phyloP scores from a whole-genome alignment of 2,329 filamentous ascomycete species.

The Aplosporella prunicola region DNA sequence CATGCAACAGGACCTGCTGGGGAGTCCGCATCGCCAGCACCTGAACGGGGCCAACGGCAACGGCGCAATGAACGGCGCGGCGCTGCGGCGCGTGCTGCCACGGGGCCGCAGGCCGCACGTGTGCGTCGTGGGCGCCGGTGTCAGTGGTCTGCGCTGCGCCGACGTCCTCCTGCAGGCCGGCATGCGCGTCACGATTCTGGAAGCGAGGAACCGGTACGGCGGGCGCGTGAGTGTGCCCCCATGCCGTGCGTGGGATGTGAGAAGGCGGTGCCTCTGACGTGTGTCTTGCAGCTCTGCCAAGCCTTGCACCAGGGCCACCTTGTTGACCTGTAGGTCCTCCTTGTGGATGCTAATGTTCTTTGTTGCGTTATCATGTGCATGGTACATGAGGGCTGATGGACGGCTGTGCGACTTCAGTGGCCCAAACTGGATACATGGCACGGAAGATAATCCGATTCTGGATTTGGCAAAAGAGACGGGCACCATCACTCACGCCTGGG shows the following conservation, averaged over 20 bases:
- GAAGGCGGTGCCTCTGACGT: constrained; percentile 8
- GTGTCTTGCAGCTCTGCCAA: constrained; percentile 38
- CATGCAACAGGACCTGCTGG: constrained; percentile 25
- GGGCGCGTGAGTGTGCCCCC: constrained; percentile 45
- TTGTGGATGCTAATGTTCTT: not conserved
- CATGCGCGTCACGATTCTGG: constrained; percentile 58
- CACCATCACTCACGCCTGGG: constrained; percentile 45
- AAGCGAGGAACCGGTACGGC: constrained; percentile 57
- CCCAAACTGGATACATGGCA: constrained; percentile 76
- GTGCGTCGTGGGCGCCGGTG: constrained; percentile 60
- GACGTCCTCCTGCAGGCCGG: constrained; percentile 56
- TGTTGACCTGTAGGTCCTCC: constrained; percentile 46
- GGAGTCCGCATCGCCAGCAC: constrained; percentile 20
- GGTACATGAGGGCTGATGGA: constrained; percentile 3
- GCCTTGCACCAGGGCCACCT: constrained; percentile 36
- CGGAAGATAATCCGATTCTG: constrained; percentile 58
- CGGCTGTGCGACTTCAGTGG: constrained; percentile 36
- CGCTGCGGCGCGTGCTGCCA: constrained; percentile 17
- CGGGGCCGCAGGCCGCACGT: constrained; percentile 44
- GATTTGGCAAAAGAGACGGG: constrained; percentile 55
- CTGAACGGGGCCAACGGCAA: constrained; percentile 15
- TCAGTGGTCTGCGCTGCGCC: constrained; percentile 62
- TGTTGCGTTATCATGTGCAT: not conserved
- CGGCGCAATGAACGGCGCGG: not conserved
- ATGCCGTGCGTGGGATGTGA: constrained; percentile 12